Evolutionary conservation across 257 asterid species (phyloP).

Genomic region (Buddleja alternifolia): DNA sequence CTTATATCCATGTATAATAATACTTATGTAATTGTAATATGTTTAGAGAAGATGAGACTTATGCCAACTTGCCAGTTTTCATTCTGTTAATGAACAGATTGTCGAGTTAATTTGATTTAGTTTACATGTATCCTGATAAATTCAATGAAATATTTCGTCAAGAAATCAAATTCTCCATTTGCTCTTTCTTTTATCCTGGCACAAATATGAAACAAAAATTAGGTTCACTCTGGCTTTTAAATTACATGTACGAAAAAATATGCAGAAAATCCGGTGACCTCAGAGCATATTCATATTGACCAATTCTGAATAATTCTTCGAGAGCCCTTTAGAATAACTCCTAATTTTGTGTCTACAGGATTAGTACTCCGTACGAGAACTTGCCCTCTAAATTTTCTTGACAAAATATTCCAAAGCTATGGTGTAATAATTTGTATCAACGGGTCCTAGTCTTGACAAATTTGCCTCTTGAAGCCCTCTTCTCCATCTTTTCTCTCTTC

Average conservation of each 20-base stretch:
- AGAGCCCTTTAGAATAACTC: not conserved
- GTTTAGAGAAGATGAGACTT: not conserved
- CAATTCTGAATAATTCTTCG: no score
- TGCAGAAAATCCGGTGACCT: no score
- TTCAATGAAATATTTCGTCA: not conserved
- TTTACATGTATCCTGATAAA: not conserved
- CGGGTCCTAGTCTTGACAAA: conserved; percentile 69
- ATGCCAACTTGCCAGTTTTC: not conserved
- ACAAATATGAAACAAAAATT: not conserved
- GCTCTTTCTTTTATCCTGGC: not conserved
- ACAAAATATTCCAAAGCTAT: not conserved
- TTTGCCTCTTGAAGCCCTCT: conserved; percentile 84
- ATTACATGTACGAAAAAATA: no score
- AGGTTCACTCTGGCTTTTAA: not conserved
- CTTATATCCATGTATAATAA: not conserved
- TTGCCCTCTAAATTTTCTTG: conserved; percentile 4
- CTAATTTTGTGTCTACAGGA: not conserved
- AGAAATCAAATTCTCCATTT: not conserved
- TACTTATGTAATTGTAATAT: not conserved
- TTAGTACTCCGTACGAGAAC: not conserved
- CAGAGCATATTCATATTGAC: no score
- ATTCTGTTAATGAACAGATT: not conserved
- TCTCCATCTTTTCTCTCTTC: conserved; percentile 95
- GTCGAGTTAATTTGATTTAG: not conserved
- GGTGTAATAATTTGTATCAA: conserved; percentile 25